Evolutionary conservation across 257 asterid species (phyloP).

Genomic region (Linaria vulgaris): DNA sequence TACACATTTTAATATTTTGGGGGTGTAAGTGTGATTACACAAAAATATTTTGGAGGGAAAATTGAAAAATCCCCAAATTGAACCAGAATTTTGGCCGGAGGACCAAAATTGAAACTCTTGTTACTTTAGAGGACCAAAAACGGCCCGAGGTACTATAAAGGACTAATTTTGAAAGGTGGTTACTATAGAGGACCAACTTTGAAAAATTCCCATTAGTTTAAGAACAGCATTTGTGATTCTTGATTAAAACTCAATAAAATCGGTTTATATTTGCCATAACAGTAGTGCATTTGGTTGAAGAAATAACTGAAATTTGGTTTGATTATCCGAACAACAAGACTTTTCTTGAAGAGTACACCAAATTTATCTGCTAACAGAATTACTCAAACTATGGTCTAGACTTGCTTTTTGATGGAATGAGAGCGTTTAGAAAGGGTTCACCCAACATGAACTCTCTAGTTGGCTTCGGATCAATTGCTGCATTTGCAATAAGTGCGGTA

Average conservation of each 20-base stretch:
- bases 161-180: too few species aligned
- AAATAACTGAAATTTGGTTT: background rate
- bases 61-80: too few species aligned
- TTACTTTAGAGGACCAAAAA: too few species aligned
- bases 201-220: too few species aligned
- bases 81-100: too few species aligned
- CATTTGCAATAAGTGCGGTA: conserved; percentile 91
- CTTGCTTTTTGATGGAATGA: conserved; percentile 82
- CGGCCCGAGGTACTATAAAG: too few species aligned
- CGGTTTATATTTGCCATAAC: background rate
- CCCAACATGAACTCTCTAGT: conserved; percentile 99
- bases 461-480: conserved; percentile 96
- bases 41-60: too few species aligned
- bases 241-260: background rate
- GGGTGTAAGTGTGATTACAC: too few species aligned
- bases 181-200: too few species aligned
- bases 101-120: too few species aligned
- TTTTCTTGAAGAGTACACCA: background rate
- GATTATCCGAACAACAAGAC: background rate
- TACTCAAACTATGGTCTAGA: conserved; percentile 43
- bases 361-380: conserved; percentile 22
- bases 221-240: too few species aligned
- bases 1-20: too few species aligned
- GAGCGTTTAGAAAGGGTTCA: conserved; percentile 79
- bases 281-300: background rate